A percentile compares a stretch with the other conserved stretches of the same genome.
Evolutionary conservation across 129 eudicot genomes (phyloP).

Genomic region (Escallonia rubra): DNA sequence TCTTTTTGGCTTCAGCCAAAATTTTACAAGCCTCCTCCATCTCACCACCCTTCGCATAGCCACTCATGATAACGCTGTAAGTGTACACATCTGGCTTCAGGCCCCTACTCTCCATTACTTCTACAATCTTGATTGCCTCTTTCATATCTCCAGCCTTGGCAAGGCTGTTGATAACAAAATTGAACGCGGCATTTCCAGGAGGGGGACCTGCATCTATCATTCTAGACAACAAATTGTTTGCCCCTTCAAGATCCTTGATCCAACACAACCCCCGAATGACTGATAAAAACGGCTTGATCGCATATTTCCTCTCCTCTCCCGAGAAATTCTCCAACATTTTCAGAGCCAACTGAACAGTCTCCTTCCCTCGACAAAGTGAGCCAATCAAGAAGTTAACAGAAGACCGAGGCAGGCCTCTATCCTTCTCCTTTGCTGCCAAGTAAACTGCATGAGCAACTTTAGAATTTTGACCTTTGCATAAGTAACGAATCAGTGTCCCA

Average conservation of each 20-base stretch:
- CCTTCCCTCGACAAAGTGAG: conserved; percentile 50
- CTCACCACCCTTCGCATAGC: too few species aligned
- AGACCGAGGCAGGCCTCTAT: conserved; percentile 39
- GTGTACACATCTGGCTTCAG: too few species aligned
- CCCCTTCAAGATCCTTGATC: conserved; percentile 46
- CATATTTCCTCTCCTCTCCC: conserved; percentile 40
- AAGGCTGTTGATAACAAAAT: too few species aligned
- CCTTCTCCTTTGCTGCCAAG: conserved; percentile 50
- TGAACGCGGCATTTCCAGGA: too few species aligned
- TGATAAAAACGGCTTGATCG: conserved; percentile 51
- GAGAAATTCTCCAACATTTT: conserved; percentile 57
- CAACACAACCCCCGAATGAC: conserved; percentile 69
- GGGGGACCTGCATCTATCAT: conserved; percentile 71
- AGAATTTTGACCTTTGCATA: conserved; percentile 62
- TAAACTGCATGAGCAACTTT: conserved; percentile 80
- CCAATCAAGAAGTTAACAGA: conserved; percentile 46
- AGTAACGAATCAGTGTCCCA: conserved; percentile 45
- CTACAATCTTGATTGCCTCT: too few species aligned
- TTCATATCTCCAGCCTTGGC: too few species aligned
- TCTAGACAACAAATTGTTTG: conserved; percentile 47
- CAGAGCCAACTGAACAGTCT: conserved; percentile 47
- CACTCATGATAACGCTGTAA: too few species aligned
- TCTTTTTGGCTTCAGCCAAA: conserved; percentile 70
- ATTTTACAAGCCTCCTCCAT: too few species aligned
- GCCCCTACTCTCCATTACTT: too few species aligned